Evolutionary conservation across 2,329 filamentous ascomycete species (phyloP).

Genomic region (Moelleriella libera): DNA sequence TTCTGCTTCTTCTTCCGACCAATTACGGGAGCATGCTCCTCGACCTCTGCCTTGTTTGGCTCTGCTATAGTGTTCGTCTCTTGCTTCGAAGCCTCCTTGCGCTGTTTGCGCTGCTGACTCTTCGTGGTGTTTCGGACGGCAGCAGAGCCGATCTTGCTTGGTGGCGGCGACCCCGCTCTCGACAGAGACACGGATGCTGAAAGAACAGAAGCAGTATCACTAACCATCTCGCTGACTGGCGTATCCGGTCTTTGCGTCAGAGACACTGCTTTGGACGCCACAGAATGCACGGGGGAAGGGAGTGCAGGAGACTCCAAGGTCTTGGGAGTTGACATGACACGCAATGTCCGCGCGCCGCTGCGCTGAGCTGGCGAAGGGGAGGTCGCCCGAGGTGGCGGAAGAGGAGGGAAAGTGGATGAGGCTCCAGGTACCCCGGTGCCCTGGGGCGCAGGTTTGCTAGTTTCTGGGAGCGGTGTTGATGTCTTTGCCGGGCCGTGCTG

Average conservation of each 20-base stretch:
- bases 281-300: conserved; percentile 16
- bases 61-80: conserved; percentile 42
- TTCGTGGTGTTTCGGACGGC: conserved; percentile 59
- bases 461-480: background rate
- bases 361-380: conserved; percentile 35
- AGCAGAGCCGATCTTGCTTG: conserved; percentile 49
- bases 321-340: conserved; percentile 46
- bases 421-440: background rate
- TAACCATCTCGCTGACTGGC: conserved; percentile 58
- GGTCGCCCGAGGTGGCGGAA: conserved; percentile 28
- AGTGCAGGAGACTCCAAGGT: conserved; percentile 35
- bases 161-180: conserved; percentile 58
- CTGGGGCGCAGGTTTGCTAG: background rate
- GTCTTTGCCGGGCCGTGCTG: conserved; percentile 7
- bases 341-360: conserved; percentile 47
- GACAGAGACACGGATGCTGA: conserved; percentile 56
- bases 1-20: conserved; percentile 78
- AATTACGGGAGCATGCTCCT: conserved; percentile 56
- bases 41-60: conserved; percentile 33
- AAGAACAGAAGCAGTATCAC: conserved; percentile 63
- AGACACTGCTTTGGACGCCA: conserved; percentile 16
- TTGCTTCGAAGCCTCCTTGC: conserved; percentile 52
- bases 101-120: conserved; percentile 65
- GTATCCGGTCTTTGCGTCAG: conserved; percentile 47
- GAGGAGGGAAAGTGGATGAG: conserved; percentile 31